Conservation (phyloP, 106 monocot species). For the Dioscorea alata region DNA sequence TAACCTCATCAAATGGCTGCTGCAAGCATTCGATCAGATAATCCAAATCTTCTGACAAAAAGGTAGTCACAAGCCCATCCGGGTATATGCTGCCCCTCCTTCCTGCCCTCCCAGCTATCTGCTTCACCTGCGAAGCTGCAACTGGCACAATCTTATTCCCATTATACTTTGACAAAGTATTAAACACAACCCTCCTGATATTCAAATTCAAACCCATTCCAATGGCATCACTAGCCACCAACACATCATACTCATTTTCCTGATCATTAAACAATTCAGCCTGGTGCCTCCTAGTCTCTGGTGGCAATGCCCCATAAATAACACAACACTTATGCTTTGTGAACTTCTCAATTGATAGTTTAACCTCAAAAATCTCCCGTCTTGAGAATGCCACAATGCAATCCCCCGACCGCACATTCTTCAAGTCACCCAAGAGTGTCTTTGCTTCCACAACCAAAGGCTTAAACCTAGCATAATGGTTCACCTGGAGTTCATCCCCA, state of each 20-base stretch:
- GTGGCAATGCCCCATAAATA: slow-evolving; percentile 96
- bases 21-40: slow-evolving; percentile 88
- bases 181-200: slow-evolving; percentile 90
- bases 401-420: slow-evolving; percentile 75
- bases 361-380: slow-evolving; percentile 97
- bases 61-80: slow-evolving; percentile 92
- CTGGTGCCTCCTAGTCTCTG: slow-evolving; percentile 86
- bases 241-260: slow-evolving; percentile 78
- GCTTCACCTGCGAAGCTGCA: slow-evolving; percentile 83
- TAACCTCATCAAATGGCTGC: slow-evolving; percentile 81
- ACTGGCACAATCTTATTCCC: slow-evolving; percentile 80
- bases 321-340: slow-evolving; percentile 92
- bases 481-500: slow-evolving; percentile 75
- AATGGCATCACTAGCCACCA: slow-evolving; percentile 95
- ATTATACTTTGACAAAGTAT: slow-evolving; percentile 75
- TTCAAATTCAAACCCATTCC: slow-evolving; percentile 99
- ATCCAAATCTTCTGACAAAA: slow-evolving; percentile 61
- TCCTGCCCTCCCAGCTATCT: slow-evolving; percentile 94
- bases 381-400: slow-evolving; percentile 95
- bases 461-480: slow-evolving; percentile 78
- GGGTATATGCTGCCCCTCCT: slow-evolving; percentile 86
- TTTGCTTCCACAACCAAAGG: slow-evolving; percentile 91
- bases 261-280: slow-evolving; percentile 86
- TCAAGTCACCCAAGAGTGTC: slow-evolving; percentile 72
- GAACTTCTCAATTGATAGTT: slow-evolving; percentile 79